phyloP scores from a whole-genome alignment of 23 red algal species.

The Pyropia haitanensis region DNA sequence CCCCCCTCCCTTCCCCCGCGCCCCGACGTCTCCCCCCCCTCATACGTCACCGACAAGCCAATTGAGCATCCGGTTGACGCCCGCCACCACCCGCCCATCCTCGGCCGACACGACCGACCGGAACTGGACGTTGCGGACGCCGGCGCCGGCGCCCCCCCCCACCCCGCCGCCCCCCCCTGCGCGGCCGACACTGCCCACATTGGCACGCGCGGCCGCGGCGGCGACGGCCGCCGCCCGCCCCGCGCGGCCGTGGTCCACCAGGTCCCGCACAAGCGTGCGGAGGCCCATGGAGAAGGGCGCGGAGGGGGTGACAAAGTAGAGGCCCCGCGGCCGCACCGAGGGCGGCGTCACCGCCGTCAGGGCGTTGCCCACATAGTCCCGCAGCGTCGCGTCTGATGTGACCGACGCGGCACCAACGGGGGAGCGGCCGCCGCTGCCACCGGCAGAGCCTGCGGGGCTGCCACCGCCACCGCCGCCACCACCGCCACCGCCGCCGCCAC shows the following conservation, averaged over 20 bases:
- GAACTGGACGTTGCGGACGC: too few species aligned
- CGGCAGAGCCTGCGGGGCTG: not conserved
- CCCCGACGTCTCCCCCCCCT: too few species aligned
- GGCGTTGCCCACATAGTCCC: conserved; percentile 25
- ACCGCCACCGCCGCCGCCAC: conserved; percentile 20
- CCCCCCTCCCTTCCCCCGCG: too few species aligned
- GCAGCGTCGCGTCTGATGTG: too few species aligned
- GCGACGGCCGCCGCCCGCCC: conserved; percentile 47
- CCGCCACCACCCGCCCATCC: too few species aligned
- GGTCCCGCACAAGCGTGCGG: conserved; percentile 43
- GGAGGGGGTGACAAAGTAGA: conserved; percentile 36
- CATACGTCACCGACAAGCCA: too few species aligned
- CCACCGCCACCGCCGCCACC: not conserved
- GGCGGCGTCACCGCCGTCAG: conserved; percentile 35
- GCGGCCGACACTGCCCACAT: conserved; percentile 24
- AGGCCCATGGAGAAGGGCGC: conserved; percentile 51
- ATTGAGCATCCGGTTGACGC: too few species aligned
- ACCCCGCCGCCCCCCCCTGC: too few species aligned
- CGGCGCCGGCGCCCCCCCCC: too few species aligned
- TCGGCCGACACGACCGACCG: too few species aligned
- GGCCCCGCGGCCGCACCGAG: conserved; percentile 38
- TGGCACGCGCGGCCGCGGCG: conserved; percentile 33
- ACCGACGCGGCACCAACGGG: not conserved
- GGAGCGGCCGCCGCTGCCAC: conserved; percentile 1
- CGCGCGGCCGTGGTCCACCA: conserved; percentile 34